Conservation (phyloP, 805 yeast species). For the Candida xiaguanensis region DNA sequence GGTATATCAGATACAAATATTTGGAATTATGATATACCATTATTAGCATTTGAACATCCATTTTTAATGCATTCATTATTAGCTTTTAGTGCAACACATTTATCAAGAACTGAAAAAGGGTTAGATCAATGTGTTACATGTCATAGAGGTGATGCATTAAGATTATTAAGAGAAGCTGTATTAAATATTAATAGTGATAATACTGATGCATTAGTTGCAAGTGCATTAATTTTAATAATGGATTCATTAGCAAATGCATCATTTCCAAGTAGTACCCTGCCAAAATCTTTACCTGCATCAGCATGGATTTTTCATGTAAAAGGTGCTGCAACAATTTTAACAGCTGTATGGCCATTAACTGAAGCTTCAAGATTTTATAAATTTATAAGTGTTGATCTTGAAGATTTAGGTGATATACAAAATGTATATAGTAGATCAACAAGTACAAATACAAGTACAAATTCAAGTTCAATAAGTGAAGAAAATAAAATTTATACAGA, state of each 20-base stretch:
- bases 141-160: constrained; percentile 83
- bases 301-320: constrained; percentile 98
- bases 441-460: not conserved
- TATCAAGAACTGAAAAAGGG: constrained; percentile 72
- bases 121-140: constrained; percentile 77
- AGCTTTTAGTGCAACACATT: constrained; percentile 90
- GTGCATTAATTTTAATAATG: constrained; percentile 84
- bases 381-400: constrained; percentile 72
- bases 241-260: constrained; percentile 92
- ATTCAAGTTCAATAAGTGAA: constrained; percentile 8
- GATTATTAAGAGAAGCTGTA: constrained; percentile 80
- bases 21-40: constrained; percentile 87
- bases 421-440: constrained; percentile 22
- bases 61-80: constrained; percentile 88
- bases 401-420: constrained; percentile 78
- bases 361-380: constrained; percentile 42
- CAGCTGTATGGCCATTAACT: constrained; percentile 91
- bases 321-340: constrained; percentile 92
- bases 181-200: constrained; percentile 77
- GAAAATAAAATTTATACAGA: constrained; percentile 42
- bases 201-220: constrained; percentile 90
- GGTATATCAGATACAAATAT: constrained; percentile 83
- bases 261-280: constrained; percentile 45
- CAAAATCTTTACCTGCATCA: constrained; percentile 77
- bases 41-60: constrained; percentile 82